Evolutionary conservation across 2,329 filamentous ascomycete species (phyloP), one percentile per base, ranked within the genome.

Genomic region (Aspergillus calidoustus): DNA sequence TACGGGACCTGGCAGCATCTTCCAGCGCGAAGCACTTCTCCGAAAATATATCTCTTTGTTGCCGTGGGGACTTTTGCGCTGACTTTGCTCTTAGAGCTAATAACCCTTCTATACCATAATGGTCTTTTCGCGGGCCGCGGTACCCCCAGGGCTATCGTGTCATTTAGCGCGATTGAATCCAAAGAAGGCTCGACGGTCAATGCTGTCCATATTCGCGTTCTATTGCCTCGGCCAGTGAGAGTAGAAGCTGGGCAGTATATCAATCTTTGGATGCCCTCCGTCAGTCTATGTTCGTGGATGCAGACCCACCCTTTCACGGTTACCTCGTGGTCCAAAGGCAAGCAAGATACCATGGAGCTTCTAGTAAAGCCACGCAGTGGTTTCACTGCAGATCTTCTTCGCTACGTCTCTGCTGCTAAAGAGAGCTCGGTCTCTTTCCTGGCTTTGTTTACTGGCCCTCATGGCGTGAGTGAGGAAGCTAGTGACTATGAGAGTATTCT

Each of bases 401-500:
- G 47, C 25, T 31, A 62, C 31, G 57, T 44, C 30, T 65, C 56
- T n/a, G 54, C 57, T 11, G 55, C 41, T 23, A 15, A 30, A 25
- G 60, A 47, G 30, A 62, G 51, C 53, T 69, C 59, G 4, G n/a
- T 69, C 53, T 70, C 64, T 28, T 69, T 71, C 50, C 30, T 63
- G 28, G 70, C 70, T 4, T 65, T 78, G 17, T 71, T 79, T 38
- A 74, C 67, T 54, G 71, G 73, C 22, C 75, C 72, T 48, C 65
- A 78, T 59, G 68, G 76, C 44, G 65, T 59, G 6, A 74, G 63
- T 63, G 61, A 71, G 48, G 49, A 62, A 44, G 64, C 74, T 19
- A 62, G 64, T n/a, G 58, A 71, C 15, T 78, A 73, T 65, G 65
- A 76, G 61, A 77, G 61, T n/a, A 63, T 75, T 41, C 56, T 79